Base-by-base conservation (phyloP, 495 filamentous ascomycete species). In the Lepidopterella palustris region DNA sequence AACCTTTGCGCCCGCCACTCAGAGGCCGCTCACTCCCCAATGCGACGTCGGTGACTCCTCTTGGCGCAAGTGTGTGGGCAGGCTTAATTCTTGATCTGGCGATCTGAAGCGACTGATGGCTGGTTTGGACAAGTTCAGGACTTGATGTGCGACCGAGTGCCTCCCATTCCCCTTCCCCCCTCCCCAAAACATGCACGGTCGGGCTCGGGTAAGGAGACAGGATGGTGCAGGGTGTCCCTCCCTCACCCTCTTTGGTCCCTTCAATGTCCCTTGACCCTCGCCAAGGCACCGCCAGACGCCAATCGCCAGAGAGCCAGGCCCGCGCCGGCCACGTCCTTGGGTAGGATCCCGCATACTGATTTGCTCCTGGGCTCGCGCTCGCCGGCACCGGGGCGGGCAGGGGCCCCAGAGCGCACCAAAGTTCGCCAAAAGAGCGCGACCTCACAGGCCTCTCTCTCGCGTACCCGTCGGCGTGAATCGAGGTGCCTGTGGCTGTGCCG, bases 61-160 rank as follows among this genome's bases (percentile, higher is more conserved):
- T 31, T 50, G 59, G 53, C 58, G 54, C 50, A 28, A 15, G 32
- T 18, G 53, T 58, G 62, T 57, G 62, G 62, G 62, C 52, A 60
- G 53, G 23, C 42, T 61, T 48, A 10, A 53, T 25, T n/a, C 63
- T 55, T 39, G 35, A 62, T 56, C 26, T n/a, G 63, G 63, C 27
- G 5, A 66, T 52, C 8, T 21, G 23, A 66, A 66, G 63, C 63
- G 63, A 59, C 45, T 45, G 15, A 20, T n/a, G 58, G 27, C 58
- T 53, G 26, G 40, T 65, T 58, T 53, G 58, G 58, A 55, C n/a
- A n/a, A n/a, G n/a, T n/a, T n/a, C n/a, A n/a, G n/a, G n/a, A n/a
- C n/a, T n/a, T 53, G 62, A 58, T 39, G 52, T 53, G 55, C 55
- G 26, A 42, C 60, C 47, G 28, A 23, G 28, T 9, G 29, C 45